Percentiles rank a stretch among this genome's conserved stretches.
Evolutionary conservation across 805 yeast species (phyloP).

Genomic region (Cyberlindnera mycetangii): DNA sequence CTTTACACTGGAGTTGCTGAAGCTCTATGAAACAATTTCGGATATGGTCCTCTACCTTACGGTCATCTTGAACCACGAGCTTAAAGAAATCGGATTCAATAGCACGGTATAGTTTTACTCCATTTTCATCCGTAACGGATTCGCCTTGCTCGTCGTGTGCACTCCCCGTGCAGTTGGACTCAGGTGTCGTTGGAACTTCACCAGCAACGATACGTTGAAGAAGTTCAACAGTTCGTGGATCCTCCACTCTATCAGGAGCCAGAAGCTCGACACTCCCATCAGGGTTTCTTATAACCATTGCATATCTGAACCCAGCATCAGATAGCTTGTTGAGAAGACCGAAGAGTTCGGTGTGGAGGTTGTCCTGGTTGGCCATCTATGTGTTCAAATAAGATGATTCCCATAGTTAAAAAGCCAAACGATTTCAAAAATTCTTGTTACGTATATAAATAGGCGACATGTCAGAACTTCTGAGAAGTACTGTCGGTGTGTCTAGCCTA

Average conservation of each 20-base stretch:
- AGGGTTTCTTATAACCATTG: constrained; percentile 1
- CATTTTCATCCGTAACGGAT: neutral
- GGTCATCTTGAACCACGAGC: neutral
- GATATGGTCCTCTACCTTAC: constrained; percentile 7
- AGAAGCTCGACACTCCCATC: constrained; percentile 1
- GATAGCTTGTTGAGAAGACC: neutral
- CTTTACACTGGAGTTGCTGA: constrained; percentile 53
- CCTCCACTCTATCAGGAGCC: neutral
- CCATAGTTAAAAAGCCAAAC: neutral
- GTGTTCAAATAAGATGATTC: neutral
- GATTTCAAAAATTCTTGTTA: too few species aligned
- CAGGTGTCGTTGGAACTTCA: neutral
- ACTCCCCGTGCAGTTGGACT: neutral
- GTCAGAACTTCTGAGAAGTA: neutral
- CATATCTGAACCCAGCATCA: neutral
- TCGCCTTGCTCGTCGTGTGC: neutral
- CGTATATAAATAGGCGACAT: neutral
- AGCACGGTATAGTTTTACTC: neutral
- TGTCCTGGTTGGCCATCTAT: neutral
- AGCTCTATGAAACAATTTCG: constrained; percentile 17
- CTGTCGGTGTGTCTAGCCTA: neutral
- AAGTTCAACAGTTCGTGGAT: neutral
- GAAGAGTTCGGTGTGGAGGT: neutral
- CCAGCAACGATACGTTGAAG: neutral
- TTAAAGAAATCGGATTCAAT: neutral